Conservation (phyloP, 2,329 filamentous ascomycete species). For the Fonsecaea pugnacius region DNA sequence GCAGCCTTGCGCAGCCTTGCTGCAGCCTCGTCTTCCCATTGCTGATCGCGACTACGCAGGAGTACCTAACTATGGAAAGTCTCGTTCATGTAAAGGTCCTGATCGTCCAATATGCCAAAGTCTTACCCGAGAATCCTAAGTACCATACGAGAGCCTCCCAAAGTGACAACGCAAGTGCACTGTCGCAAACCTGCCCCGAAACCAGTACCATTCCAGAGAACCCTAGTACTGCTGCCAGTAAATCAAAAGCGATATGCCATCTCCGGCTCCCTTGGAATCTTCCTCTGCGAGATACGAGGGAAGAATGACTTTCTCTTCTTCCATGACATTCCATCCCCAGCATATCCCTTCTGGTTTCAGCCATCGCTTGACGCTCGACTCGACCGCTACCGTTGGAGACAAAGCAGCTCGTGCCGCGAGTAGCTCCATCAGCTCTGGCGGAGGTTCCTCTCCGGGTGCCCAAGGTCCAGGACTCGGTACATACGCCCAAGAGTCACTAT, state of each 20-base stretch:
- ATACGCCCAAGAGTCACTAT: conserved; percentile 41
- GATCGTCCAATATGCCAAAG: neutral
- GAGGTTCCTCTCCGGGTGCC: conserved; percentile 33
- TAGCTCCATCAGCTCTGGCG: conserved; percentile 31
- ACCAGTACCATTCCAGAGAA: neutral
- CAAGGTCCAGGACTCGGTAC: conserved; percentile 35
- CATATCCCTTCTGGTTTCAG: conserved; percentile 40
- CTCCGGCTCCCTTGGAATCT: neutral
- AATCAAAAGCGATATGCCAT: conserved; percentile 17
- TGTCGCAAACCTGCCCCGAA: neutral
- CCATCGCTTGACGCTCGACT: conserved; percentile 30
- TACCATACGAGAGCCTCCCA: neutral
- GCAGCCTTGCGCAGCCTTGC: neutral
- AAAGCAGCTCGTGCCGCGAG: conserved; percentile 27
- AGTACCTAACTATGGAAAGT: neutral
- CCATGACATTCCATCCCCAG: conserved; percentile 50
- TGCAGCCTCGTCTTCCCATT: neutral
- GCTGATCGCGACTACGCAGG: neutral
- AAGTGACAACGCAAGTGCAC: neutral
- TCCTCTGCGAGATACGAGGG: conserved; percentile 23
- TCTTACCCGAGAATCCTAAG: neutral
- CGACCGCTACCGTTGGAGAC: conserved; percentile 23
- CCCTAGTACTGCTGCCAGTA: conserved; percentile 30
- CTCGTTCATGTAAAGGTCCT: neutral
- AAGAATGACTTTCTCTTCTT: conserved; percentile 42